phyloP scores from a whole-genome alignment of 805 yeast species.

The Nakazawaea ishiwadae region DNA sequence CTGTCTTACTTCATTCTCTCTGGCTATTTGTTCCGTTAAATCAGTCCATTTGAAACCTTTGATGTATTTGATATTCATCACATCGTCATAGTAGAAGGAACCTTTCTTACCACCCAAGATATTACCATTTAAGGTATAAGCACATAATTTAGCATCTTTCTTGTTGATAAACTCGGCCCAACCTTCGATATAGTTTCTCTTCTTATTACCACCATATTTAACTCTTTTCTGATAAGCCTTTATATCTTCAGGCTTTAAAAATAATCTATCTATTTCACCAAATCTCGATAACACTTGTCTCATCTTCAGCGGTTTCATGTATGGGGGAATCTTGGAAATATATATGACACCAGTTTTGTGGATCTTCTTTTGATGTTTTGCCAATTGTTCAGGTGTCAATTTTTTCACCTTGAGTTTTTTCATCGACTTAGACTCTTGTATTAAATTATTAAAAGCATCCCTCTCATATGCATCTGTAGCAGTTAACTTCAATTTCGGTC shows the following conservation, averaged over 20 bases:
- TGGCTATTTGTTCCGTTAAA: constrained; percentile 86
- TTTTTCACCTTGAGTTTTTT: constrained; percentile 40
- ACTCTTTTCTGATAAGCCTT: constrained; percentile 60
- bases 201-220: constrained; percentile 88
- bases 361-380: constrained; percentile 47
- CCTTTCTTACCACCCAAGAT: constrained; percentile 90
- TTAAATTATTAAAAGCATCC: constrained; percentile 18
- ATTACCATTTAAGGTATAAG: constrained; percentile 81
- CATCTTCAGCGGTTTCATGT: constrained; percentile 91
- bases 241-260: constrained; percentile 80
- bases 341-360: constrained; percentile 90
- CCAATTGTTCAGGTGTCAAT: constrained; percentile 52
- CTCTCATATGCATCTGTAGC: constrained; percentile 11
- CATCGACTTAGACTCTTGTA: constrained; percentile 24
- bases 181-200: constrained; percentile 84
- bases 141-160: constrained; percentile 84
- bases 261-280: constrained; percentile 85
- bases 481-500: constrained; percentile 9
- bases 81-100: constrained; percentile 88
- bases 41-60: constrained; percentile 95
- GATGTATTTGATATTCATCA: constrained; percentile 83
- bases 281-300: constrained; percentile 76
- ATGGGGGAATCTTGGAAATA: constrained; percentile 87
- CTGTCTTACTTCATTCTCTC: constrained; percentile 84
- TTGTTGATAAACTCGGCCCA: constrained; percentile 92